phyloP scores from a whole-genome alignment of 192 early-diverging fungal species.

The Diversispora eburnea region DNA sequence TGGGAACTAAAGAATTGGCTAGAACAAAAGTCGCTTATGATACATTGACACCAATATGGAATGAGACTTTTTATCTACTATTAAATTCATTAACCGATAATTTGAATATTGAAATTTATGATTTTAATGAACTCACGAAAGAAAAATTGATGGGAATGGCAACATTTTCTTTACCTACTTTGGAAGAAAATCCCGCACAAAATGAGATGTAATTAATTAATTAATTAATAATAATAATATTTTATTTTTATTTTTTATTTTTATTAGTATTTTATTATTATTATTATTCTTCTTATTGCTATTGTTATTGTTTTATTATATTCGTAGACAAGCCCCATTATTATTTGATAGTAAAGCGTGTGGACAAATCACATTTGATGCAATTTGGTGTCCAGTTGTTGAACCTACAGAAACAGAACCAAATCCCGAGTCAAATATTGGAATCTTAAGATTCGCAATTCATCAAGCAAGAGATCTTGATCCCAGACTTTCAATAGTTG shows the following conservation, averaged over 20 bases:
- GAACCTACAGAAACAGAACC: conserved; percentile 36
- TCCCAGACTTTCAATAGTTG: conserved; percentile 37
- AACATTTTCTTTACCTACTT: conserved; percentile 44
- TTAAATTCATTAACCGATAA: conserved; percentile 73
- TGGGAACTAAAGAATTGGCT: conserved; percentile 60
- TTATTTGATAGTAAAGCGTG: conserved; percentile 41
- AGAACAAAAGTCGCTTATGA: conserved; percentile 67
- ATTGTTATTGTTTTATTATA: conserved; percentile 1
- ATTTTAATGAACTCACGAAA: conserved; percentile 73
- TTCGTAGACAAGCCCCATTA: conserved; percentile 28
- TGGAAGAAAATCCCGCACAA: conserved; percentile 41
- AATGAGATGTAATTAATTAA: conserved; percentile 40
- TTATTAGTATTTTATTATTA: background rate
- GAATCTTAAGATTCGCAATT: conserved; percentile 65
- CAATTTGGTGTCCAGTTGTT: conserved; percentile 40
- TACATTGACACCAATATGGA: conserved; percentile 80
- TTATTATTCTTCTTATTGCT: background rate
- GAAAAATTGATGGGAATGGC: conserved; percentile 69
- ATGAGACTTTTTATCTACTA: conserved; percentile 73
- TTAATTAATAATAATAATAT: conserved; percentile 30
- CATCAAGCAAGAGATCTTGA: conserved; percentile 67
- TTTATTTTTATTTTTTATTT: background rate
- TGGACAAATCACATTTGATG: conserved; percentile 41
- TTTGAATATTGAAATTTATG: conserved; percentile 75
- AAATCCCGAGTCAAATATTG: conserved; percentile 58